Conservation (phyloP, 2,329 filamentous ascomycete genomes). For the Xylariaceae sp. region DNA sequence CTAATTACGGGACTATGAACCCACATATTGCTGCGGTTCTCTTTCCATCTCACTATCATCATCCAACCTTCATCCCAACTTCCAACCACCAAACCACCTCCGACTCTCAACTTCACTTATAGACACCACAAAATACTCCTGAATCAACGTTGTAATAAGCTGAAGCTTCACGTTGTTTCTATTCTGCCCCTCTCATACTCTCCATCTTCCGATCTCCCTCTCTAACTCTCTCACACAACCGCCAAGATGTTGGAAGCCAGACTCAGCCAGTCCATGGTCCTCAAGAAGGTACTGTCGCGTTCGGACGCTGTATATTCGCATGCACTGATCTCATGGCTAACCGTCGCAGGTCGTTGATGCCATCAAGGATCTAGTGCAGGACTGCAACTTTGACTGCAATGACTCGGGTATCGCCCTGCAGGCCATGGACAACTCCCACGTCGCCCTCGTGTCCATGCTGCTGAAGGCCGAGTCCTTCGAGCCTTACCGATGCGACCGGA, state of each 20-base stretch:
- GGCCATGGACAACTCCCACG: conserved; percentile 99
- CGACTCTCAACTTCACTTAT: neutral
- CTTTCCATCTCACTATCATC: conserved; percentile 5
- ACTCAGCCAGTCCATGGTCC: conserved; percentile 84
- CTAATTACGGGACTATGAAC: neutral
- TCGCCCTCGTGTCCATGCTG: conserved; percentile 98
- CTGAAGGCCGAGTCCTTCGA: conserved; percentile 93
- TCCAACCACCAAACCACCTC: neutral
- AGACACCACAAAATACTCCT: neutral
- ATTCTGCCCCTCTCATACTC: neutral
- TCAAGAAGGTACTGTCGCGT: conserved; percentile 72
- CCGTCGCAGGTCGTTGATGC: conserved; percentile 79
- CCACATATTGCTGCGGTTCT: conserved; percentile 4
- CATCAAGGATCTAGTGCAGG: conserved; percentile 98
- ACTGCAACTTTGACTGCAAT: conserved; percentile 99
- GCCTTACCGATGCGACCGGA: conserved; percentile 96
- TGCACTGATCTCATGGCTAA: conserved; percentile 19
- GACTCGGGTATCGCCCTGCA: conserved; percentile 97
- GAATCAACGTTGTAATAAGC: neutral
- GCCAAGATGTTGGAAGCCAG: conserved; percentile 87
- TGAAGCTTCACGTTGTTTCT: neutral
- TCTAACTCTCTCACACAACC: conserved; percentile 2
- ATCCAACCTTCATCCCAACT: neutral
- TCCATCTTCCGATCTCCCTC: neutral
- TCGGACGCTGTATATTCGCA: neutral